Conservation (phyloP, 179 eudicot genomes). For the Kewa caespitosa region DNA sequence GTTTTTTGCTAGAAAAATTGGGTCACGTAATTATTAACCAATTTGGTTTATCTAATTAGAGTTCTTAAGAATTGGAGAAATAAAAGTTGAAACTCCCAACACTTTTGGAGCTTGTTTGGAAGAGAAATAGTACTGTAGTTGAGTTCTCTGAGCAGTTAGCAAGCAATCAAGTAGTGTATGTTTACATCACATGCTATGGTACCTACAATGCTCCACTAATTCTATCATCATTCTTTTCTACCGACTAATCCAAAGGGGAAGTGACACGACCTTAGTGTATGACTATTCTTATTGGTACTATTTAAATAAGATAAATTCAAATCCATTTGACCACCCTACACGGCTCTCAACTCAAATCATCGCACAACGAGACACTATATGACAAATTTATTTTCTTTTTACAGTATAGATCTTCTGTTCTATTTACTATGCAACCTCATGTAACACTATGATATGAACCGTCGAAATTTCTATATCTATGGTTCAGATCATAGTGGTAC, state of each 20-base stretch:
- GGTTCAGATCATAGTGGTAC: too few relatives aligned
- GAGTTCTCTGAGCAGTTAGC: neutral
- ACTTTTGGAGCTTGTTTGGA: neutral
- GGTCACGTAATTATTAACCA: too few relatives aligned
- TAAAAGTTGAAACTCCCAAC: slow-evolving; percentile 1
- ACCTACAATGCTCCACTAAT: neutral
- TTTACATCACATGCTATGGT: neutral
- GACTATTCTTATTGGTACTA: neutral
- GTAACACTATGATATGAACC: too few relatives aligned
- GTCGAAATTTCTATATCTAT: too few relatives aligned
- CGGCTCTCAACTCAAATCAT: neutral
- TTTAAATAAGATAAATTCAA: too few relatives aligned
- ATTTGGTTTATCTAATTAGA: too few relatives aligned
- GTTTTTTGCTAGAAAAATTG: too few relatives aligned
- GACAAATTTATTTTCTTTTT: too few relatives aligned
- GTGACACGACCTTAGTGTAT: neutral
- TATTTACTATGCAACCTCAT: too few relatives aligned
- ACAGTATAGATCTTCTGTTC: too few relatives aligned
- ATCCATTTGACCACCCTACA: neutral
- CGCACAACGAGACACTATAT: neutral
- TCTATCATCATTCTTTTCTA: neutral
- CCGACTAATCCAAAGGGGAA: neutral
- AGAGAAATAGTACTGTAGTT: neutral
- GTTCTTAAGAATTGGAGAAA: too few relatives aligned
- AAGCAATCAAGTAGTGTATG: neutral